A percentile compares a stretch with the other conserved stretches of the same genome.
Conservation (phyloP, 2,329 filamentous ascomycete species). For the Alternaria atra region DNA sequence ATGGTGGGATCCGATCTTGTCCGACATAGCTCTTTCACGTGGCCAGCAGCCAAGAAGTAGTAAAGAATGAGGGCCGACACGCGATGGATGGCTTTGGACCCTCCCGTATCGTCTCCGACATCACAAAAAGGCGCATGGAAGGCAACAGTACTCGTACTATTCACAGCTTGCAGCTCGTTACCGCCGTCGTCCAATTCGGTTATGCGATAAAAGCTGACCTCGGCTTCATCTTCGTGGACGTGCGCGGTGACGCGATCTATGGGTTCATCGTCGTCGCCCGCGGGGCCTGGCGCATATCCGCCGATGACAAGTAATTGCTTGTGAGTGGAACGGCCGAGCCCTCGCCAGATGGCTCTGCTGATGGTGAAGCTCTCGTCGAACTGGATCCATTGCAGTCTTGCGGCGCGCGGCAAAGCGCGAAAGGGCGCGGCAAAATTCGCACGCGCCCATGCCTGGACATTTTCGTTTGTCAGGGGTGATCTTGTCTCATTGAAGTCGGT, state of each 20-base stretch:
- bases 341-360: slow-evolving; percentile 36
- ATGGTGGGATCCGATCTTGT: slow-evolving; percentile 37
- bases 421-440: slow-evolving; percentile 31
- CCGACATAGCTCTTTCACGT: slow-evolving; percentile 35
- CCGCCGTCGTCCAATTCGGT: slow-evolving; percentile 24
- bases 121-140: slow-evolving; percentile 41
- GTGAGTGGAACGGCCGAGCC: slow-evolving; percentile 37
- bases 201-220: slow-evolving; percentile 40
- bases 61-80: slow-evolving; percentile 39
- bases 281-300: slow-evolving; percentile 39
- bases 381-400: slow-evolving; percentile 33
- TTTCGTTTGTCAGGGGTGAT: slow-evolving; percentile 35
- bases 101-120: slow-evolving; percentile 37
- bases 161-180: slow-evolving; percentile 34
- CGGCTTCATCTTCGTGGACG: slow-evolving; percentile 39
- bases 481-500: slow-evolving; percentile 39
- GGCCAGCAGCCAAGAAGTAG: slow-evolving; percentile 37
- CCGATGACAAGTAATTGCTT: slow-evolving; percentile 41
- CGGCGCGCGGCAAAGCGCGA: slow-evolving; percentile 28
- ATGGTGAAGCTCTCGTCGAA: slow-evolving; percentile 38
- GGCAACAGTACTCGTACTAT: slow-evolving; percentile 39
- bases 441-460: slow-evolving; percentile 36
- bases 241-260: slow-evolving; percentile 37
- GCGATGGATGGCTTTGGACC: slow-evolving; percentile 38
- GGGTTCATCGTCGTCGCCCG: slow-evolving; percentile 31